Percentiles rank a stretch among this genome's conserved stretches.
phyloP scores from a whole-genome alignment of 306 rosid species.

The Cicer bijugum region DNA sequence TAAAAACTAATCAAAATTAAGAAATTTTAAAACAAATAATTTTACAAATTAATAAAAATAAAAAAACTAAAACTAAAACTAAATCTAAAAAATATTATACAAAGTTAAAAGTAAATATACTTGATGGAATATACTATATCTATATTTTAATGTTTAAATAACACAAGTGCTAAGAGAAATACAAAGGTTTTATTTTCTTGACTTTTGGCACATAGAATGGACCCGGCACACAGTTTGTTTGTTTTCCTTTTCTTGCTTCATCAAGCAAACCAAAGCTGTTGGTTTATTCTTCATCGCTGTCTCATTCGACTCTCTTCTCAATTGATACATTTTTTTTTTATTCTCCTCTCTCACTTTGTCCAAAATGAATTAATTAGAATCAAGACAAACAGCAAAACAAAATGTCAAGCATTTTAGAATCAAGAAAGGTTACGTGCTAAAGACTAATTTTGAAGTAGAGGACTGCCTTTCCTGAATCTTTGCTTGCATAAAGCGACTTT shows the following conservation, averaged over 20 bases:
- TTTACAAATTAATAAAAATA: too few relatives aligned
- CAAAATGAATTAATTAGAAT: background rate
- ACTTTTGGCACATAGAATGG: constrained; percentile 35
- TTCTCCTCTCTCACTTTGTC: background rate
- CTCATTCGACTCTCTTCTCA: constrained; percentile 18
- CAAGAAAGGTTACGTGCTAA: constrained; percentile 36
- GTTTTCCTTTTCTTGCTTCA: constrained; percentile 17
- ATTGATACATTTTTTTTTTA: background rate
- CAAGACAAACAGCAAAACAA: background rate
- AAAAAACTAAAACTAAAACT: too few relatives aligned
- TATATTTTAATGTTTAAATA: too few relatives aligned
- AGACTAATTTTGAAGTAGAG: constrained; percentile 17
- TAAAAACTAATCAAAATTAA: too few relatives aligned
- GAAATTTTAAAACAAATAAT: too few relatives aligned
- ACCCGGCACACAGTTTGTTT: constrained; percentile 23
- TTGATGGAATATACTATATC: too few relatives aligned
- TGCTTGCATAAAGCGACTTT: constrained; percentile 4
- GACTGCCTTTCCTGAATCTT: background rate
- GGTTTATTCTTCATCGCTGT: constrained; percentile 43
- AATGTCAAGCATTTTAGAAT: background rate
- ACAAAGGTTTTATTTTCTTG: background rate
- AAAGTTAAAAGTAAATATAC: too few relatives aligned
- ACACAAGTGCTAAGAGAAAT: too few relatives aligned
- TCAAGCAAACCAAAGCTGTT: constrained; percentile 42
- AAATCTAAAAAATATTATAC: too few relatives aligned